phyloP scores from a whole-genome alignment of 2,329 filamentous ascomycete species.

The Penicillium sp. region DNA sequence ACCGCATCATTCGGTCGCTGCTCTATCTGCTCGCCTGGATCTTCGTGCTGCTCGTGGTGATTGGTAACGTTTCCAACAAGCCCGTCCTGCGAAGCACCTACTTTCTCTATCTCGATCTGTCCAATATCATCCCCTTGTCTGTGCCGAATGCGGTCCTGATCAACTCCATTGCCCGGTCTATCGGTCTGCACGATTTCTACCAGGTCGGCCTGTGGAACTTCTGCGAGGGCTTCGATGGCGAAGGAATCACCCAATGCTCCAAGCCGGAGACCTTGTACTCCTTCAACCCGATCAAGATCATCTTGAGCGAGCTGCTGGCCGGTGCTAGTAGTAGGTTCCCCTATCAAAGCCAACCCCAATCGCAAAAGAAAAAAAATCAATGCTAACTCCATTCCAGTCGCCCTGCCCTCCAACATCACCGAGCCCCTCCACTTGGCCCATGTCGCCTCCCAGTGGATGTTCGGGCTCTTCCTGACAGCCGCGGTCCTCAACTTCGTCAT shows the following conservation, averaged over 20 bases:
- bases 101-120: constrained; percentile 80
- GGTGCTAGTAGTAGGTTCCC: constrained; percentile 67
- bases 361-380: not conserved
- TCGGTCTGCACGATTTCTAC: constrained; percentile 93
- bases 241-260: constrained; percentile 71
- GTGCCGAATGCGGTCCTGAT: constrained; percentile 72
- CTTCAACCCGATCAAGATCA: constrained; percentile 85
- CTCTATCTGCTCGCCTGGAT: constrained; percentile 72
- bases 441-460: constrained; percentile 80
- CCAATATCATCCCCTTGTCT: constrained; percentile 72
- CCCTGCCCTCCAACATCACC: constrained; percentile 70
- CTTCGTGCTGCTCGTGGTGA: constrained; percentile 76
- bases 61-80: constrained; percentile 69
- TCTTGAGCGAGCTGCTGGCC: constrained; percentile 74
- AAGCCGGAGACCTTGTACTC: constrained; percentile 70
- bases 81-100: constrained; percentile 67
- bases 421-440: constrained; percentile 72
- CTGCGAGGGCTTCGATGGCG: constrained; percentile 77
- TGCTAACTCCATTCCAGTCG: constrained; percentile 60
- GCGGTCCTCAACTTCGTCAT: constrained; percentile 69
- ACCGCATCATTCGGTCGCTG: constrained; percentile 63
- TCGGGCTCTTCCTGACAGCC: constrained; percentile 76
- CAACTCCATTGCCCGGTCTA: constrained; percentile 80
- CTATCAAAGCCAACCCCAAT: not conserved
- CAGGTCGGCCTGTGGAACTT: constrained; percentile 89